Conservation (phyloP, 179 eudicot species). For the Spinacia oleracea region DNA sequence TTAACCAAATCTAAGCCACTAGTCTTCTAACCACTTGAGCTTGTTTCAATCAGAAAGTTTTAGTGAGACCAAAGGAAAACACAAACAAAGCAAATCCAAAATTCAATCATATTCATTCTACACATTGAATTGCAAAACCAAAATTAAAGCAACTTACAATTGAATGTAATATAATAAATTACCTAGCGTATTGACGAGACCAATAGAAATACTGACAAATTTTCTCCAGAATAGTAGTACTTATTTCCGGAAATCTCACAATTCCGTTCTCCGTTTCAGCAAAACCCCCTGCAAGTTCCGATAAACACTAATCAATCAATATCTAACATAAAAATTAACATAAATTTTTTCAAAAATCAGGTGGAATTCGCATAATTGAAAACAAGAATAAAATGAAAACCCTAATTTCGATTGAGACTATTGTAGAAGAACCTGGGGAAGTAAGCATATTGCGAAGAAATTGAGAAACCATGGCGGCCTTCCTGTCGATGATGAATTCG, state of each 20-base stretch:
- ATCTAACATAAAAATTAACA: background rate
- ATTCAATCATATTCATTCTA: background rate
- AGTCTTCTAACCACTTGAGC: background rate
- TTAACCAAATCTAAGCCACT: too few species aligned
- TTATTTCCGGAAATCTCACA: constrained; percentile 86
- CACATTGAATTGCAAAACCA: constrained; percentile 1
- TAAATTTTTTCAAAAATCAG: background rate
- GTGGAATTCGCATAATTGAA: background rate
- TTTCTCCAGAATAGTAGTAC: constrained; percentile 83
- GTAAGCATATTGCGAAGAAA: constrained; percentile 90
- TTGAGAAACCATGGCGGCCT: constrained; percentile 95
- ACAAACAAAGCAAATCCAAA: background rate
- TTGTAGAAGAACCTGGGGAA: constrained; percentile 56
- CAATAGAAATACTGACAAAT: constrained; percentile 96
- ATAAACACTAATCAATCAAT: background rate
- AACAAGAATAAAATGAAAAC: constrained; percentile 8
- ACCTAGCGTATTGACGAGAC: constrained; percentile 97
- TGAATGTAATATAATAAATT: background rate
- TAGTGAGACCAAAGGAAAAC: background rate
- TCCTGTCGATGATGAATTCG: constrained; percentile 76
- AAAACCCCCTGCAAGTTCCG: constrained; percentile 56
- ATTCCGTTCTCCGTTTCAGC: constrained; percentile 73
- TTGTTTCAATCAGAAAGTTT: background rate
- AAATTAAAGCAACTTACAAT: background rate
- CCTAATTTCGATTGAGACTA: constrained; percentile 18